A percentile compares a stretch with the other conserved stretches of the same genome.
phyloP scores from a whole-genome alignment of 345 rosid genomes.

The Hibiscus trionum region DNA sequence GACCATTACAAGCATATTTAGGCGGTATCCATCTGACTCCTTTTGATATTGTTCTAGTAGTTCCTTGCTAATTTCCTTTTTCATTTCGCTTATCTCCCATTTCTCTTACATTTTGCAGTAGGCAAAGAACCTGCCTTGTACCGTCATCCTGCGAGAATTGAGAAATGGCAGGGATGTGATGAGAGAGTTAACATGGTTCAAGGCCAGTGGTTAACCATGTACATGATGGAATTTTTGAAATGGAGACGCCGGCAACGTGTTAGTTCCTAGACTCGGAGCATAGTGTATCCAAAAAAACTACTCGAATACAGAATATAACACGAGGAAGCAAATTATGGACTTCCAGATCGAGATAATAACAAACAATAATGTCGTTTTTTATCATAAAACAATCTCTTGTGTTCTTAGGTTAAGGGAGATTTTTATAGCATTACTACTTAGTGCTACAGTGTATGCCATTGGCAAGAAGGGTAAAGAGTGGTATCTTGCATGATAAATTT shows the following conservation, averaged over 20 bases:
- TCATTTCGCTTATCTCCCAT: not conserved
- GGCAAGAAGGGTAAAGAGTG: not conserved
- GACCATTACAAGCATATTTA: not conserved
- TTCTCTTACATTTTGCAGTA: constrained; percentile 7
- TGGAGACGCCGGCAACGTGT: not conserved
- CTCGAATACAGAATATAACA: not conserved
- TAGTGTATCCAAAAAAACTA: not conserved
- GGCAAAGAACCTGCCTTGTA: constrained; percentile 1
- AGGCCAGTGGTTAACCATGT: constrained; percentile 4
- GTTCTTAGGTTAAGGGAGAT: not conserved
- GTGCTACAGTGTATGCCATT: not conserved
- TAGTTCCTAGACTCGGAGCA: not conserved
- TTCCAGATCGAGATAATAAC: not conserved
- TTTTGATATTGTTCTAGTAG: not conserved
- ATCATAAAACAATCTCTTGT: too few relatives aligned
- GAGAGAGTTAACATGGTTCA: not conserved
- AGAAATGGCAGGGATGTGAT: not conserved
- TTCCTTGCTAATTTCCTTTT: not conserved
- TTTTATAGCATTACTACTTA: not conserved
- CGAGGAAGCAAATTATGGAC: not conserved
- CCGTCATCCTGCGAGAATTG: not conserved
- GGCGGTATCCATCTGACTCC: constrained; percentile 18
- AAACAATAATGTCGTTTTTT: not conserved
- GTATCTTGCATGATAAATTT: not conserved
- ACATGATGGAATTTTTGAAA: not conserved